Evolutionary conservation across 2,329 filamentous ascomycete species (phyloP).

Genomic region (Exophiala lecanii-corni): DNA sequence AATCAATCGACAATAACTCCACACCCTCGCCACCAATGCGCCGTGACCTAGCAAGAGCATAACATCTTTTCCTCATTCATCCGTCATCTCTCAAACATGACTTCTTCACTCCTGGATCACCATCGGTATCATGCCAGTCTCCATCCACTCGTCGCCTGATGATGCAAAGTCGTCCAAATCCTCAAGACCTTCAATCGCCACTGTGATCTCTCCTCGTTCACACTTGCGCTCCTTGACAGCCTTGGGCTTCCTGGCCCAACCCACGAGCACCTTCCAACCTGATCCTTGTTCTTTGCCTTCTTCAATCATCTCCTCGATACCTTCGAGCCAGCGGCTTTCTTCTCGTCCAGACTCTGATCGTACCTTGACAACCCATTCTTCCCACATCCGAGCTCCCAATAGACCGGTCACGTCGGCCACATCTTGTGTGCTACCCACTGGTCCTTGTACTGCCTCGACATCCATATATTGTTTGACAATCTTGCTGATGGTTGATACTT

Average conservation of each 20-base stretch:
- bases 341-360: constrained; percentile 73
- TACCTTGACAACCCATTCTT: constrained; percentile 88
- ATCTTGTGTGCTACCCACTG: constrained; percentile 64
- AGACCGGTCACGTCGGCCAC: constrained; percentile 74
- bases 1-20: too few relatives aligned
- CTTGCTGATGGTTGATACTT: constrained; percentile 24
- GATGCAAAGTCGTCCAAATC: constrained; percentile 15
- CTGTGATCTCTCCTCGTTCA: constrained; percentile 18
- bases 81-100: too few relatives aligned
- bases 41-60: too few relatives aligned
- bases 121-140: constrained; percentile 22
- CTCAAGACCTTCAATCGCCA: constrained; percentile 18
- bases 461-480: constrained; percentile 34
- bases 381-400: constrained; percentile 86
- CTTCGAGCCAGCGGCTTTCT: constrained; percentile 46
- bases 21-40: too few relatives aligned
- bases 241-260: constrained; percentile 53
- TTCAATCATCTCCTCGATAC: constrained; percentile 54
- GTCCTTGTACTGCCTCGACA: constrained; percentile 55
- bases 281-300: constrained; percentile 55
- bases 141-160: constrained; percentile 9
- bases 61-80: too few relatives aligned
- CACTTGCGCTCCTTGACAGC: constrained; percentile 3
- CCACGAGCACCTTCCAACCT: constrained; percentile 57
- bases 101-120: constrained; percentile 16